Evolutionary conservation across 208 protist genomes (phyloP).

Genomic region (Entamoeba dispar): DNA sequence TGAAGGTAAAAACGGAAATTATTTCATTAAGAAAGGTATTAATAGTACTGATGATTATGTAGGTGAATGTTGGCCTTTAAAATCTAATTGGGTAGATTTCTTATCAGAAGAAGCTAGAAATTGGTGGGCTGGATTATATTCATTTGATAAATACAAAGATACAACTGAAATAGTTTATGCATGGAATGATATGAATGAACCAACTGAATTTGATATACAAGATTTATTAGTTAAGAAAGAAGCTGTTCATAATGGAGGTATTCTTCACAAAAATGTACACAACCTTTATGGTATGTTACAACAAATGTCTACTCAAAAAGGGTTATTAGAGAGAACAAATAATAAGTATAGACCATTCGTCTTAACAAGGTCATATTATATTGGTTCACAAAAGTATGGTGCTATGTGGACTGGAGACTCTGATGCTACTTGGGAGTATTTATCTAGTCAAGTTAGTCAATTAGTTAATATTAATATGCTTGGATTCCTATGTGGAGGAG

Average conservation of each 20-base stretch:
- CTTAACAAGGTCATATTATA: constrained; percentile 20
- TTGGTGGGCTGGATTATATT: not conserved
- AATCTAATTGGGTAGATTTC: not conserved
- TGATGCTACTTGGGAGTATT: constrained; percentile 15
- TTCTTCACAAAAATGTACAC: constrained; percentile 10
- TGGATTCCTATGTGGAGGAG: constrained; percentile 6
- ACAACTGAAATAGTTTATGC: not conserved
- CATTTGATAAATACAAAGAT: not conserved
- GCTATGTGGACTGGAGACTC: constrained; percentile 21
- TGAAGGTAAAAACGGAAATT: not conserved
- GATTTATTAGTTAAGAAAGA: not conserved
- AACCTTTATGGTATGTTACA: constrained; percentile 13
- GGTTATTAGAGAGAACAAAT: not conserved
- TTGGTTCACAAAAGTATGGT: constrained; percentile 3
- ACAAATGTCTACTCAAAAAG: not conserved
- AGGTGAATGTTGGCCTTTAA: constrained; percentile 6
- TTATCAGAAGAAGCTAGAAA: not conserved
- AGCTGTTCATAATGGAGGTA: not conserved
- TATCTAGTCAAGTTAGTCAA: not conserved
- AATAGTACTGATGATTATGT: not conserved
- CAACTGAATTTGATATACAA: not conserved
- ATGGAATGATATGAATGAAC: constrained; percentile 24
- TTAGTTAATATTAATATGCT: constrained; percentile 1
- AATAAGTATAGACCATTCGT: constrained; percentile 9
- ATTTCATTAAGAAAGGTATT: not conserved